Evolutionary conservation across 352 stramenopile species (phyloP).

Genomic region (Pythium apleroticum): DNA sequence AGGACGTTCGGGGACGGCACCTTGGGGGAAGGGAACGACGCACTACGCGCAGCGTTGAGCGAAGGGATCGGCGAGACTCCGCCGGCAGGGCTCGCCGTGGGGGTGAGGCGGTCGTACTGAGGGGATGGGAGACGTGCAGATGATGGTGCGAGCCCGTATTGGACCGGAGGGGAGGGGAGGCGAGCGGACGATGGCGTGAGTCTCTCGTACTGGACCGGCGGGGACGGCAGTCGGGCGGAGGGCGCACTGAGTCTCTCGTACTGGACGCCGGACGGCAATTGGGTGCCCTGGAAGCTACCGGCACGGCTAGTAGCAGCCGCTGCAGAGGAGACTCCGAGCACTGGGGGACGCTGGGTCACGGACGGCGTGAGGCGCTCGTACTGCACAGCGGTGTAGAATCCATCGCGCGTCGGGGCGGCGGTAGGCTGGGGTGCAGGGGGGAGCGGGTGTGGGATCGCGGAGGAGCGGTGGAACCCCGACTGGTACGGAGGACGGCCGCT

Average conservation of each 20-base stretch:
- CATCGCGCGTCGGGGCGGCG: slow-evolving; percentile 10
- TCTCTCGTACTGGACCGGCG: slow-evolving; percentile 17
- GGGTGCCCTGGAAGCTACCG: slow-evolving; percentile 18
- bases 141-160: slow-evolving; percentile 7
- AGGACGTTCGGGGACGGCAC: slow-evolving; percentile 18
- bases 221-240: not conserved
- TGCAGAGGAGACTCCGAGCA: slow-evolving; percentile 10
- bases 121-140: slow-evolving; percentile 19
- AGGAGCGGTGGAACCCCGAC: slow-evolving; percentile 13
- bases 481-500: slow-evolving; percentile 15
- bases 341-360: slow-evolving; percentile 17
- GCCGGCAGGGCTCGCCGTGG: slow-evolving; percentile 14
- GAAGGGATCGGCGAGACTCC: slow-evolving; percentile 14
- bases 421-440: slow-evolving; percentile 11
- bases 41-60: slow-evolving; percentile 8
- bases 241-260: not conserved
- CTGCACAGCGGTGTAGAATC: slow-evolving; percentile 37
- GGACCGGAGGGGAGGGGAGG: slow-evolving; percentile 13
- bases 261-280: slow-evolving; percentile 10
- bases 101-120: slow-evolving; percentile 22
- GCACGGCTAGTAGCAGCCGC: slow-evolving; percentile 2
- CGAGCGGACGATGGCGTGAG: slow-evolving; percentile 10
- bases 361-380: slow-evolving; percentile 58
- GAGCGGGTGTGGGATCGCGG: slow-evolving; percentile 3
- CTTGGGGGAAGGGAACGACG: slow-evolving; percentile 22